A percentile compares a stretch with the other conserved stretches of the same genome.
These are phyloP conservation scores for Xylaria sp. DNA, from an alignment of 2,329 filamentous ascomycete species.

Conservation along the genomic window DNA sequence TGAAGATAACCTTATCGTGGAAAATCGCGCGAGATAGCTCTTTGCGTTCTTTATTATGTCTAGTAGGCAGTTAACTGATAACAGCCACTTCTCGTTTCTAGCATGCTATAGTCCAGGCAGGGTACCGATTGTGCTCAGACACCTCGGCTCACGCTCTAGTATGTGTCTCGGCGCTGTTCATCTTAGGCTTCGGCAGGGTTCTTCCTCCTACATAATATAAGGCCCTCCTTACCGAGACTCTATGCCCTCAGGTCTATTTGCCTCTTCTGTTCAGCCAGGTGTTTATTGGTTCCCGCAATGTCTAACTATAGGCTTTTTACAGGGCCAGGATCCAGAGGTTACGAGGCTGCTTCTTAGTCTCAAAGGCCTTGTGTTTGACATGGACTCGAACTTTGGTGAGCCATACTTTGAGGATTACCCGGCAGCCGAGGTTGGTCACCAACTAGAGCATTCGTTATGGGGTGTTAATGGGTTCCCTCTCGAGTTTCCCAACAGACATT, in stretches of 20 bases:
- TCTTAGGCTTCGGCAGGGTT: not conserved
- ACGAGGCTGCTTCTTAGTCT: conserved; percentile 6
- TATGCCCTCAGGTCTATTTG: not conserved
- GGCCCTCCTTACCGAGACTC: not conserved
- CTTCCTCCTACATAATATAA: not conserved
- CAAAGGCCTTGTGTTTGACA: conserved; percentile 17
- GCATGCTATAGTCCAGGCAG: conserved; percentile 37
- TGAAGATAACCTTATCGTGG: not conserved
- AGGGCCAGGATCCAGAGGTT: conserved; percentile 21
- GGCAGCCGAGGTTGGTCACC: conserved; percentile 31
- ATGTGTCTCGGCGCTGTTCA: not conserved
- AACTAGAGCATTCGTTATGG: conserved; percentile 39
- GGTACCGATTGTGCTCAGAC: conserved; percentile 10
- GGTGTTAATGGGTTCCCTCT: conserved; percentile 15
- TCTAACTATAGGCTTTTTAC: not conserved
- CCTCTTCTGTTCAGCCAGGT: not conserved
- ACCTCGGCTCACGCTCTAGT: not conserved
- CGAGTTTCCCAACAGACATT: not conserved
- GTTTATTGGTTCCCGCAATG: accelerated
- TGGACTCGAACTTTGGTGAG: conserved; percentile 4
- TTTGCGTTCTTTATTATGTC: not conserved
- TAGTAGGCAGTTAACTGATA: conserved; percentile 14
- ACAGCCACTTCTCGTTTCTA: conserved; percentile 15
- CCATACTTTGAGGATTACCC: conserved; percentile 22
- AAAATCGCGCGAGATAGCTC: not conserved